Conservation (phyloP, 192 early-diverging fungal genomes). For the Glomus cerebriforme region DNA sequence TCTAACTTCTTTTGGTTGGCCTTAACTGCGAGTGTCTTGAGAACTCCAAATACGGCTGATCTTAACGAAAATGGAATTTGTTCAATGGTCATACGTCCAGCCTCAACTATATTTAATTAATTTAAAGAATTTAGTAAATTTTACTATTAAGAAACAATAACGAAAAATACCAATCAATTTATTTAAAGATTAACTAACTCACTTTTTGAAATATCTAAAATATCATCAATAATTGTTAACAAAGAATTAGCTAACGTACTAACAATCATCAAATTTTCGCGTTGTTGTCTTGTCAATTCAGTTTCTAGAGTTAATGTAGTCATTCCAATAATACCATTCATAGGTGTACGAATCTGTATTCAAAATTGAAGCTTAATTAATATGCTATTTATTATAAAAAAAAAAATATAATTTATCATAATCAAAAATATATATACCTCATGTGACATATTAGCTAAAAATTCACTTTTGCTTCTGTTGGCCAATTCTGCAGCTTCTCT, state of each 20-base stretch:
- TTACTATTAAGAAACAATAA: not conserved
- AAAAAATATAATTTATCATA: no score
- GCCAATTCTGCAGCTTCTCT: constrained; percentile 81
- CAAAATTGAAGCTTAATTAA: constrained; percentile 49
- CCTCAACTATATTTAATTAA: constrained; percentile 58
- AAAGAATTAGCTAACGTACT: constrained; percentile 70
- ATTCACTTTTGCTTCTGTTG: constrained; percentile 76
- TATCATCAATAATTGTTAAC: constrained; percentile 78
- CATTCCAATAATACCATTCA: constrained; percentile 83
- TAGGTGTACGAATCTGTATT: constrained; percentile 78
- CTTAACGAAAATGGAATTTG: constrained; percentile 67
- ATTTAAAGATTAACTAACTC: constrained; percentile 26
- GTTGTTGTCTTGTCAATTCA: constrained; percentile 76
- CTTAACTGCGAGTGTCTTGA: constrained; percentile 73
- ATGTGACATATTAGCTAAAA: constrained; percentile 69
- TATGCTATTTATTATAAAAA: not conserved
- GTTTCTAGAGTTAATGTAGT: constrained; percentile 74
- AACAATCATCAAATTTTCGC: constrained; percentile 81
- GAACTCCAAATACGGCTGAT: constrained; percentile 61
- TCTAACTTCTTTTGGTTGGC: constrained; percentile 74
- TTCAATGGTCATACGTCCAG: constrained; percentile 80
- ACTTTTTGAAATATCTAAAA: constrained; percentile 82
- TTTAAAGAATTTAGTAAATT: not conserved
- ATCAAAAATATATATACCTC: constrained; percentile 36
- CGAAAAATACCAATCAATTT: not conserved